Base-by-base conservation (phyloP, 1,284 basidiomycete species). In the Rhodotorula sp. region DNA sequence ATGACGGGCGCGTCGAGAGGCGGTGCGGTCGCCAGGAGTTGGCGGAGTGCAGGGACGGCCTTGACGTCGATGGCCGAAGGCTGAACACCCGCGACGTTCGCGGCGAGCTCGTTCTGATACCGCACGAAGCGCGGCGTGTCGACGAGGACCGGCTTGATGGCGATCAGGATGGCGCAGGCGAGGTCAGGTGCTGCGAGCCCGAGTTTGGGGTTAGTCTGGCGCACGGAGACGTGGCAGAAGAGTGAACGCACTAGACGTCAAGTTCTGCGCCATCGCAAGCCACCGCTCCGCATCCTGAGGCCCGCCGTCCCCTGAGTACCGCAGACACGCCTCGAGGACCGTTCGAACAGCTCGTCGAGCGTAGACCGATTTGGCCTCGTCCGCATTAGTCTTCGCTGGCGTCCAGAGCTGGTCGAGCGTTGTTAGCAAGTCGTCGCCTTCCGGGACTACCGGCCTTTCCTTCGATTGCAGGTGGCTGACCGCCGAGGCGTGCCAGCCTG, bases 81-180 rank as follows among this genome's bases (percentile, higher is more conserved):
- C 2, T 85, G 84, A 16, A 96, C 83, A 24, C 89, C 90, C 0
- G 91, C 82, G 4, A 95, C 80, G 26, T 84, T 85, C 30, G 91
- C 89, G 0, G 94, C 94, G 11, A 94, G 83, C 77, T 96, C 91
- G 79, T 96, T 98, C 46, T 94, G 86, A 76, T 91, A 91, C 15
- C 90, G 85, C 69, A 90, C 89, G 53, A 97, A 85, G 13, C 86
- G 84, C 3, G 86, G 86, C 3, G 88, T 86, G 72, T 92, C 90
- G 0, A 87, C 83, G 1, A 88, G 85, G 51, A 85, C 83, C 30
- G 83, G 81, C 30, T 87, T 85, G 61, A 93, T 81, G 2, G 88
- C 85, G 15, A 83, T 81, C 9, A 89, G 80, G 65, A 94, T 85
- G 0, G 87, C 85, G 64, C 90, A 82, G 0, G 87, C 83, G 0